Evolutionary conservation across 176 grass and related monocot genomes (phyloP).

Genomic region (Bothriochloa decipiens): DNA sequence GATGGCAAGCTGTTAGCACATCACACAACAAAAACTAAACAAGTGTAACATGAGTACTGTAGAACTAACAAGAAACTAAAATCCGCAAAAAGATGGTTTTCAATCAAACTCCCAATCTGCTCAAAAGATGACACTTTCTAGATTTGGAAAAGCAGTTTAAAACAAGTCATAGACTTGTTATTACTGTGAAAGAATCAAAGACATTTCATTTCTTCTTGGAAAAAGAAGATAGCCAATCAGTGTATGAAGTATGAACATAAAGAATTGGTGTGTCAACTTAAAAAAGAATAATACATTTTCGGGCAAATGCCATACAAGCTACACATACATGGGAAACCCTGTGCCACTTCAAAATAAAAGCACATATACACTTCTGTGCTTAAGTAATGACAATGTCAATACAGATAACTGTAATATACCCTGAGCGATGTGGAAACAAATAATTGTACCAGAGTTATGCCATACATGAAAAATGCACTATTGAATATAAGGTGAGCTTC

Average conservation of each 20-base stretch:
- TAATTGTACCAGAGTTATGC: not conserved
- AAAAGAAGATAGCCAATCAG: not conserved
- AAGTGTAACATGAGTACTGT: not conserved
- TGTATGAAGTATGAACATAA: not conserved
- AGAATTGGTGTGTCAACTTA: not conserved
- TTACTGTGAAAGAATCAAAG: conserved; percentile 1
- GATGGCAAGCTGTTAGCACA: conserved; percentile 24
- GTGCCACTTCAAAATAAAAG: conserved; percentile 1
- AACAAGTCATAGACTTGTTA: conserved; percentile 20
- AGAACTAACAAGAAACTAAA: conserved; percentile 25
- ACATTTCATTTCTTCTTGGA: not conserved
- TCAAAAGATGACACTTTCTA: not conserved
- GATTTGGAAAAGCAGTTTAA: not conserved
- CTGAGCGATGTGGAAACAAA: not conserved
- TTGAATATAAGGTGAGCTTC: not conserved
- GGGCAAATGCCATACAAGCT: not conserved
- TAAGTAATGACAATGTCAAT: not conserved
- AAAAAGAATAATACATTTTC: not conserved
- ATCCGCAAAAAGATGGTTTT: not conserved
- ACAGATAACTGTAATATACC: not conserved
- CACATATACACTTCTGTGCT: conserved; percentile 17
- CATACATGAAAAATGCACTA: not conserved
- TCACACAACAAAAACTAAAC: not conserved
- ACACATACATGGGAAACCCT: not conserved
- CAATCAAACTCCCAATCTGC: conserved; percentile 4